A percentile compares a stretch with the other conserved stretches of the same genome.
Evolutionary conservation across 2,329 filamentous ascomycete genomes (phyloP).

Genomic region (Ploettnerulaceae sp.): DNA sequence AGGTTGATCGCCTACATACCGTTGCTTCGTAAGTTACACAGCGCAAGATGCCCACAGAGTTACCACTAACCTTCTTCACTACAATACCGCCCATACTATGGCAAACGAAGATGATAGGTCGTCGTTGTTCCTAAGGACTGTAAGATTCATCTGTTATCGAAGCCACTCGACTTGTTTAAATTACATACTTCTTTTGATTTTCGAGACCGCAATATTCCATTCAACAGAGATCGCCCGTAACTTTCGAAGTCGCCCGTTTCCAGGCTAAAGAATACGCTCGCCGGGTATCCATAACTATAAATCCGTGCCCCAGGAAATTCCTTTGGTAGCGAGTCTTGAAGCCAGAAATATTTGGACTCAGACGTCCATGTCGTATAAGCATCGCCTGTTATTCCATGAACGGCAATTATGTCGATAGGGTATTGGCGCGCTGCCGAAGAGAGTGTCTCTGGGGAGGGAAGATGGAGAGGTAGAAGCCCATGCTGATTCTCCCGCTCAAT

Average conservation of each 20-base stretch:
- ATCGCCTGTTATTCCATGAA: conserved; percentile 22
- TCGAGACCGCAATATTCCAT: conserved; percentile 7
- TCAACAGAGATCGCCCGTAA: conserved; percentile 15
- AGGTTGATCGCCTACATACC: conserved; percentile 12
- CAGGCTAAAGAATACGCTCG: conserved; percentile 13
- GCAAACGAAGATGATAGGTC: conserved; percentile 22
- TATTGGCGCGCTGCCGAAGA: background rate
- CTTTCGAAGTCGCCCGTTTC: conserved; percentile 15
- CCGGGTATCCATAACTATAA: conserved; percentile 25
- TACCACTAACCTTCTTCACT: conserved; percentile 13
- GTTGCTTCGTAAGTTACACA: background rate
- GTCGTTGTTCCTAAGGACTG: background rate
- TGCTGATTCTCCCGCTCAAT: background rate
- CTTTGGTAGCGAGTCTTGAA: conserved; percentile 20
- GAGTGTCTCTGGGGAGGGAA: background rate
- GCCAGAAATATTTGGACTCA: conserved; percentile 18
- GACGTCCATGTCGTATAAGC: conserved; percentile 26
- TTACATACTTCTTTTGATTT: background rate
- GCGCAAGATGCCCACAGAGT: background rate
- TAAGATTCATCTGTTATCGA: background rate
- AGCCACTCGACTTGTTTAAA: background rate
- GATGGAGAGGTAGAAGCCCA: conserved; percentile 2
- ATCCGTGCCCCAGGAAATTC: conserved; percentile 22
- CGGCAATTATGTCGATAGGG: conserved; percentile 19
- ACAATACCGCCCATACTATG: conserved; percentile 28